These are phyloP conservation scores for Tausonia pullulans DNA, from an alignment of 1,284 basidiomycete genomes.

Conservation along the genomic window DNA sequence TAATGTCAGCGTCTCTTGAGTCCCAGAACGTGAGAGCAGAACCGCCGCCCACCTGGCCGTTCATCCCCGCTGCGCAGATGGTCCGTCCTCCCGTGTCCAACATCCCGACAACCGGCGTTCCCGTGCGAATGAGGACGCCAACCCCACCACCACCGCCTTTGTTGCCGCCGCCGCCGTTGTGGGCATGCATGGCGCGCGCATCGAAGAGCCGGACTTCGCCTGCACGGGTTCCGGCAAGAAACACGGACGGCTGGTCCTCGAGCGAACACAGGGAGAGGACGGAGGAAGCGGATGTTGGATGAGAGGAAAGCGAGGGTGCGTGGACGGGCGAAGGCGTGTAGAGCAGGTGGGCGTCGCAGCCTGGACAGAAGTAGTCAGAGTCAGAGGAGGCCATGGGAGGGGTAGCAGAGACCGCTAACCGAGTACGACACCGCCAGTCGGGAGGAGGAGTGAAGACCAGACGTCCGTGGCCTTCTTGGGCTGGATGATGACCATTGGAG, in stretches of 20 bases:
- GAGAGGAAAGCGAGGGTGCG: background rate
- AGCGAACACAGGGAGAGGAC: constrained; percentile 8
- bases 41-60: constrained; percentile 1
- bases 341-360: constrained; percentile 10
- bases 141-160: background rate
- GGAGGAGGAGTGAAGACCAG: constrained; percentile 2
- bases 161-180: background rate
- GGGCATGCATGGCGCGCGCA: background rate
- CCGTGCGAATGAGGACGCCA: background rate
- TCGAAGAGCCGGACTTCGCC: constrained; percentile 10
- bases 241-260: background rate
- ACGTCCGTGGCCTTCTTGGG: constrained; percentile 16
- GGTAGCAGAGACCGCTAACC: constrained; percentile 1
- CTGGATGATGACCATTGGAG: constrained; percentile 1
- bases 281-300: background rate
- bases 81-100: background rate
- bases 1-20: background rate
- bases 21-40: background rate
- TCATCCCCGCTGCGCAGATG: constrained; percentile 11
- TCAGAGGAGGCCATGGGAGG: background rate
- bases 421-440: constrained; percentile 6
- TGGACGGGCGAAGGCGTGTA: constrained; percentile 4
- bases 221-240: constrained; percentile 4
- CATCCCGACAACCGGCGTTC: constrained; percentile 11
- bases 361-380: background rate